Percentiles rank a stretch among this genome's conserved stretches.
These are phyloP conservation scores for Cytospora piceicola DNA, from an alignment of 2,329 filamentous ascomycete species.

Conservation along the genomic window DNA sequence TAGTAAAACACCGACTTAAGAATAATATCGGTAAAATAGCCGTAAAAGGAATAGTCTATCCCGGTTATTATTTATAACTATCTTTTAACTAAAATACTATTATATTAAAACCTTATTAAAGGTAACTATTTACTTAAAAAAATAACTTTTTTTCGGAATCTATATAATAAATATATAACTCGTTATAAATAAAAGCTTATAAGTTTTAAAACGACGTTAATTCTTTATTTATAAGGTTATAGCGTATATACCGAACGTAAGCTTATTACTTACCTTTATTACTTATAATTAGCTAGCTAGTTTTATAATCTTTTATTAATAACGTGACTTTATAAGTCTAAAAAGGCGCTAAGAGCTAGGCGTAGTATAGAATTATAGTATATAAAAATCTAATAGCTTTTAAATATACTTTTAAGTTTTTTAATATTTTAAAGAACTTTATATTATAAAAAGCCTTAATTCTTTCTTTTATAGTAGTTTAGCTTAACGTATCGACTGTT, in stretches of 20 bases:
- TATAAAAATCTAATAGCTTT: neutral
- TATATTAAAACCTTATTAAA: conserved; percentile 4
- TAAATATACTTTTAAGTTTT: conserved; percentile 11
- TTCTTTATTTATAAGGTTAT: neutral
- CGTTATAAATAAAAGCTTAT: neutral
- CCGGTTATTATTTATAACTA: neutral
- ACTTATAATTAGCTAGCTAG: no score
- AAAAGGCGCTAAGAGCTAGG: neutral
- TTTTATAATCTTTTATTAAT: neutral
- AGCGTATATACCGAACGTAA: neutral
- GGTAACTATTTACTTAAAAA: neutral
- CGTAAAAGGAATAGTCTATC: neutral
- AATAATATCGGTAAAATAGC: conserved; percentile 3
- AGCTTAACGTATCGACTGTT: conserved; percentile 1
- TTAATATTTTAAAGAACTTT: neutral
- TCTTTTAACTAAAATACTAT: conserved; percentile 18
- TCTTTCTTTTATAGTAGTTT: neutral
- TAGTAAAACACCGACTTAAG: conserved; percentile 3
- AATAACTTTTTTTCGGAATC: neutral
- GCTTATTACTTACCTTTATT: neutral
- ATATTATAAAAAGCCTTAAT: conserved; percentile 9
- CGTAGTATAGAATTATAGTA: conserved; percentile 9
- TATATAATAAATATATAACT: no score
- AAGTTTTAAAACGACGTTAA: neutral
- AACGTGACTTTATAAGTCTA: neutral